phyloP scores from a whole-genome alignment of 352 stramenopile genomes.

The Bremia lactucae region DNA sequence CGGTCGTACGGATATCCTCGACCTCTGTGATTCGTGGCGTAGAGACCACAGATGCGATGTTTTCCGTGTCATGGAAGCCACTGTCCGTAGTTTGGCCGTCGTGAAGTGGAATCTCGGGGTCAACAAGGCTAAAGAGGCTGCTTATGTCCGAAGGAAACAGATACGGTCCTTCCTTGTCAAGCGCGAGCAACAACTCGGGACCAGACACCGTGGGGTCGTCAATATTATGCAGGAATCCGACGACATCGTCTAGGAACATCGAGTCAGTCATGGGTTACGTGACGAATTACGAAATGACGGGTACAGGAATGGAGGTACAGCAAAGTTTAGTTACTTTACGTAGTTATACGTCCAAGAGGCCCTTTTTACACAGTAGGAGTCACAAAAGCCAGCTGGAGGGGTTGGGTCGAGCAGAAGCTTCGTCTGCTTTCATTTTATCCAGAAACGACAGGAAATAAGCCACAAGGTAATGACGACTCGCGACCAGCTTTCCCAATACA shows the following conservation, averaged over 20 bases:
- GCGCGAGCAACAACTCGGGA: slow-evolving; percentile 5
- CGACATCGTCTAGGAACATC: slow-evolving; percentile 15
- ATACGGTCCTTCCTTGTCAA: slow-evolving; percentile 11
- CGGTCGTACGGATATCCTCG: slow-evolving; percentile 8
- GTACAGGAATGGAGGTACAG: too few species aligned
- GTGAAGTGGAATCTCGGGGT: slow-evolving; percentile 1
- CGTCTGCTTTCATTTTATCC: too few species aligned
- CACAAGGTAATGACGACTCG: too few species aligned
- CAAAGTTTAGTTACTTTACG: too few species aligned
- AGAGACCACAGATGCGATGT: slow-evolving; percentile 3
- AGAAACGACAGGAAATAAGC: too few species aligned
- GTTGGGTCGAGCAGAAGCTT: too few species aligned
- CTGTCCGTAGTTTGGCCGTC: slow-evolving; percentile 5
- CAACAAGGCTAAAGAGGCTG: slow-evolving; percentile 4
- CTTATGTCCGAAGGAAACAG: slow-evolving; percentile 5
- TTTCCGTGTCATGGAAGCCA: slow-evolving; percentile 13
- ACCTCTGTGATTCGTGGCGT: not conserved
- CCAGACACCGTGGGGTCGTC: slow-evolving; percentile 9
- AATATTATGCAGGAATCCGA: slow-evolving; percentile 14
- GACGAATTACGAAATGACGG: too few species aligned
- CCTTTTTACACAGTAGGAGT: too few species aligned
- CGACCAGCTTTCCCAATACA: too few species aligned
- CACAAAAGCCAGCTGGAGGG: too few species aligned
- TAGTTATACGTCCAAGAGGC: too few species aligned
- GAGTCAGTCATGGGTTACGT: slow-evolving; percentile 17